Conservation (phyloP, 2,329 filamentous ascomycete genomes). For the Penicillium hordei region DNA sequence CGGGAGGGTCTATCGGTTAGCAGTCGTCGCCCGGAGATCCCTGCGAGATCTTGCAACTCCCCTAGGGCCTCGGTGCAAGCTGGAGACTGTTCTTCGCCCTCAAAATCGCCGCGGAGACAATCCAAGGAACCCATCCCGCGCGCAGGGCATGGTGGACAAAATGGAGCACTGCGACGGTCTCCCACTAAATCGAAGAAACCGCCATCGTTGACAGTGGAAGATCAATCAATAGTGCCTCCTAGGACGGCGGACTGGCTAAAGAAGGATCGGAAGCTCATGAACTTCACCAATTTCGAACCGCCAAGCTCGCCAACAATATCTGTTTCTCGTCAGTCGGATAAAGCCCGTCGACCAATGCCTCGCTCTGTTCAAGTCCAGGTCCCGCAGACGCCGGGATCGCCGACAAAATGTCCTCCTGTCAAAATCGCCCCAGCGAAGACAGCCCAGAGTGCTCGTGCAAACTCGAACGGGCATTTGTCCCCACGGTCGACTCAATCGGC, state of each 20-base stretch:
- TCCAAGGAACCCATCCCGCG: not conserved
- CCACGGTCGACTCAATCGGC: not conserved
- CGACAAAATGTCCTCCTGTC: not conserved
- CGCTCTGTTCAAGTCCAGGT: conserved; percentile 7
- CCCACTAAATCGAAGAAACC: conserved; percentile 3
- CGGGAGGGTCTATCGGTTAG: conserved; percentile 16
- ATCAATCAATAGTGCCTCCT: conserved; percentile 3
- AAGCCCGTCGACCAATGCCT: conserved; percentile 3
- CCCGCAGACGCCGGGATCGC: conserved; percentile 5
- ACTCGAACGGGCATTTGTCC: not conserved
- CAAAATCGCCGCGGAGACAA: conserved; percentile 3
- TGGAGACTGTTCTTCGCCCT: not conserved
- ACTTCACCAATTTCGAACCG: conserved; percentile 35
- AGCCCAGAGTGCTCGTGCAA: not conserved
- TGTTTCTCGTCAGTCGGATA: conserved; percentile 22
- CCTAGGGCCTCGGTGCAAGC: not conserved
- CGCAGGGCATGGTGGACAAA: not conserved
- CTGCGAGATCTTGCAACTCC: not conserved
- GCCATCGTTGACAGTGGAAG: not conserved
- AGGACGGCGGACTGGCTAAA: conserved; percentile 29
- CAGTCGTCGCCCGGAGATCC: not conserved
- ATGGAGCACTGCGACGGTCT: not conserved
- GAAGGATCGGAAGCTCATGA: conserved; percentile 29
- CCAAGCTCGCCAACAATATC: conserved; percentile 38
- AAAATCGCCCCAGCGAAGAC: not conserved